phyloP scores from a whole-genome alignment of 2,329 filamentous ascomycete genomes.

The Ceratocystis variospora region DNA sequence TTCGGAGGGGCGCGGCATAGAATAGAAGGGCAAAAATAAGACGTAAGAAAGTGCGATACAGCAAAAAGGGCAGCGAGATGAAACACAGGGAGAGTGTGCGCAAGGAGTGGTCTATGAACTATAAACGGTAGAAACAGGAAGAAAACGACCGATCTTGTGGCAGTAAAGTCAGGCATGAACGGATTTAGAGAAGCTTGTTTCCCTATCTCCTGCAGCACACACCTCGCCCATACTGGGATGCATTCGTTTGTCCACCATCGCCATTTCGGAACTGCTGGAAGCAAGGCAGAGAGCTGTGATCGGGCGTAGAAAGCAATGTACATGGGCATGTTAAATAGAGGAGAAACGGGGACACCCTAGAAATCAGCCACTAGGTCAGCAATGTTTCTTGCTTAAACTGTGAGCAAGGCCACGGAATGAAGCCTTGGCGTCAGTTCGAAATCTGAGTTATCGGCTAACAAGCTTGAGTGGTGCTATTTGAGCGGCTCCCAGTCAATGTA shows the following conservation, averaged over 20 bases:
- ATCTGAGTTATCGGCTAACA: background rate
- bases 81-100: too few relatives aligned
- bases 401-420: background rate
- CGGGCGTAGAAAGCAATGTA: background rate
- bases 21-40: too few relatives aligned
- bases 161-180: background rate
- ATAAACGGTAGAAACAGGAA: too few relatives aligned
- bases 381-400: background rate
- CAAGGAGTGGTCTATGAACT: too few relatives aligned
- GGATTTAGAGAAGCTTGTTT: background rate
- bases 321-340: background rate
- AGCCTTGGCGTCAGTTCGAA: background rate
- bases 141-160: too few relatives aligned
- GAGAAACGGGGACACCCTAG: background rate
- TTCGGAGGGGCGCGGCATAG: too few relatives aligned
- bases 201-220: background rate
- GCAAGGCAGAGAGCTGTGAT: background rate
- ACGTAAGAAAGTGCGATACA: too few relatives aligned
- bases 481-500: too few relatives aligned
- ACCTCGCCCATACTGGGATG: background rate
- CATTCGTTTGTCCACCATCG: conserved; percentile 19
- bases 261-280: too few relatives aligned
- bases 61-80: too few relatives aligned
- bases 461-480: too few relatives aligned
- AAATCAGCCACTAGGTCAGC: background rate